These are phyloP conservation scores for Diplodia corticola DNA, from an alignment of 2,329 filamentous ascomycete genomes.

Conservation along the genomic window DNA sequence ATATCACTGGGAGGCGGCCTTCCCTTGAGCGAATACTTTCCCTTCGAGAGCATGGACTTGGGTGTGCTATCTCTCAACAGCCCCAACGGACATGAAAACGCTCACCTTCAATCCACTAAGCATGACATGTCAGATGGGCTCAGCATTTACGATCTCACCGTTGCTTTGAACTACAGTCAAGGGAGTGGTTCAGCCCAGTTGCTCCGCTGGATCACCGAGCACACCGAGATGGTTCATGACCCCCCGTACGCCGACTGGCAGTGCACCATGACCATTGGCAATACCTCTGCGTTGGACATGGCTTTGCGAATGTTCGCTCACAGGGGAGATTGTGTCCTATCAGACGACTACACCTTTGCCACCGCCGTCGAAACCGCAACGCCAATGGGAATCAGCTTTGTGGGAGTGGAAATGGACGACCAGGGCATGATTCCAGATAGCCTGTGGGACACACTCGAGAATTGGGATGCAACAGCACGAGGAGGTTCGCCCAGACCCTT, in stretches of 20 bases:
- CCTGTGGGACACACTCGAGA: constrained; percentile 63
- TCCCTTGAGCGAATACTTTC: constrained; percentile 87
- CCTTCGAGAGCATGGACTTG: constrained; percentile 74
- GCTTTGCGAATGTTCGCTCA: constrained; percentile 77
- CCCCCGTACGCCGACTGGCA: constrained; percentile 92
- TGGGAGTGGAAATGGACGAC: constrained; percentile 64
- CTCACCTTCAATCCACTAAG: constrained; percentile 69
- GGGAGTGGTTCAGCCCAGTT: constrained; percentile 85
- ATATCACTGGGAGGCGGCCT: constrained; percentile 93
- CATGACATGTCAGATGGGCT: constrained; percentile 72
- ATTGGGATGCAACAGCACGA: constrained; percentile 59
- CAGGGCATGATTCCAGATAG: constrained; percentile 63
- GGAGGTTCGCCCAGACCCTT: constrained; percentile 62
- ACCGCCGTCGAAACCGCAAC: constrained; percentile 70
- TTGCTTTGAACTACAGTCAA: constrained; percentile 91
- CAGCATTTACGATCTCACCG: constrained; percentile 71
- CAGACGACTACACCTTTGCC: constrained; percentile 89
- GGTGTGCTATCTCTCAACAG: constrained; percentile 77
- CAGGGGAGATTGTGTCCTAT: constrained; percentile 74
- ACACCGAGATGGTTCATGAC: constrained; percentile 85
- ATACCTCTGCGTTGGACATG: constrained; percentile 83
- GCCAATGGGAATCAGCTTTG: constrained; percentile 62
- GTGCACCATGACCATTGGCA: constrained; percentile 79
- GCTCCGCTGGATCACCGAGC: constrained; percentile 87
- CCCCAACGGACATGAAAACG: constrained; percentile 55